phyloP scores from a whole-genome alignment of 225 moss, liverwort and hornwort species.

The Marchantia polymorpha region DNA sequence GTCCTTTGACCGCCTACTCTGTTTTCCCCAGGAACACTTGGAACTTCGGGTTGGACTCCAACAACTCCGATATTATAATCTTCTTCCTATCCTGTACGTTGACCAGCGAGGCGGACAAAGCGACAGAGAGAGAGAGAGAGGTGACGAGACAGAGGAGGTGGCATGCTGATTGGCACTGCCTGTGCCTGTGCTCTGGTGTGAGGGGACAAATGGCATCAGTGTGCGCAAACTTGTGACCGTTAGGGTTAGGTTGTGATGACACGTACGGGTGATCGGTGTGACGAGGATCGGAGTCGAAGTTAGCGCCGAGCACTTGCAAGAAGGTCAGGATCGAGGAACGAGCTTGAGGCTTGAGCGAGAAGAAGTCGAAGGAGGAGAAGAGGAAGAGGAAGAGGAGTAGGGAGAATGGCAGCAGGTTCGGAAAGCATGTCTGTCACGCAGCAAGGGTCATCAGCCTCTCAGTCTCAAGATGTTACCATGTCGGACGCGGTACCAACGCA shows the following conservation, averaged over 20 bases:
- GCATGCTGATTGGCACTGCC: too few species aligned
- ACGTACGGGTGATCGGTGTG: not conserved
- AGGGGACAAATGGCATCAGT: not conserved
- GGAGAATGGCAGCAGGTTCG: conserved; percentile 14
- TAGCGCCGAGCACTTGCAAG: not conserved
- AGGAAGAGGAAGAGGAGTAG: not conserved
- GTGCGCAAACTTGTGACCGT: not conserved
- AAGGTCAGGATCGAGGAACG: not conserved
- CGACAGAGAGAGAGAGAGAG: too few species aligned
- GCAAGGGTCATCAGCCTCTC: not conserved
- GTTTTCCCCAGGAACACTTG: too few species aligned
- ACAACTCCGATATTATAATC: too few species aligned
- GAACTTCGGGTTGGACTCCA: too few species aligned
- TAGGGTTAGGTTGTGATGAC: conserved; percentile 14
- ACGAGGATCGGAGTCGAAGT: not conserved
- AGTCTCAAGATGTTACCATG: conserved; percentile 33
- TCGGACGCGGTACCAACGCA: conserved; percentile 7
- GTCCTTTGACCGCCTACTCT: too few species aligned
- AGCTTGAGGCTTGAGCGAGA: too few species aligned
- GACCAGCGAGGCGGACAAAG: too few species aligned
- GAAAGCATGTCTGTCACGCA: conserved; percentile 1
- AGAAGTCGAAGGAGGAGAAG: too few species aligned
- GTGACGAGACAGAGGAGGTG: too few species aligned
- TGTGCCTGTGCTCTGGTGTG: too few species aligned
- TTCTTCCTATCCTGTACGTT: too few species aligned